Conservation (phyloP, 2,329 filamentous ascomycete species). For the Neofusicoccum umdonicola region DNA sequence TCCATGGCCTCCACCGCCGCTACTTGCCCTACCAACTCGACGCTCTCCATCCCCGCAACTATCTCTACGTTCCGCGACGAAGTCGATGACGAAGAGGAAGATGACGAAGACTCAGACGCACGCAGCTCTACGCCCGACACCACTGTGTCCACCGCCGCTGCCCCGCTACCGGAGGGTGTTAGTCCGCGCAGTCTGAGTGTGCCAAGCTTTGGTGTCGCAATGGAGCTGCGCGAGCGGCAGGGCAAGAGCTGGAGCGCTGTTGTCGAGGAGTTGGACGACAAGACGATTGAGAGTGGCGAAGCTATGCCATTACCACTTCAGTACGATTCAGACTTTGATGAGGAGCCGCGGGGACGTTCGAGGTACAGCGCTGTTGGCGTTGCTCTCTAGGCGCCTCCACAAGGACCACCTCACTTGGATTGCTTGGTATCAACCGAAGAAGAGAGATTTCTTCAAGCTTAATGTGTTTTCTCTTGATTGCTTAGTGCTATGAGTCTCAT, state of each 20-base stretch:
- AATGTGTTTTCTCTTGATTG: neutral
- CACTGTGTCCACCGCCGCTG: neutral
- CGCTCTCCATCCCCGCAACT: neutral
- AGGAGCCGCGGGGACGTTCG: neutral
- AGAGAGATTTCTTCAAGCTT: neutral
- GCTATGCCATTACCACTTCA: neutral
- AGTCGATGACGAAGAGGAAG: neutral
- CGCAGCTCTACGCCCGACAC: slow-evolving; percentile 4
- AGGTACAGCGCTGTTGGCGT: neutral
- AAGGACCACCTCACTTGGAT: neutral
- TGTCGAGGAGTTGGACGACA: neutral
- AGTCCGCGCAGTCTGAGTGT: neutral
- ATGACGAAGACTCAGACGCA: neutral
- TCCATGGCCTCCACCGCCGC: neutral
- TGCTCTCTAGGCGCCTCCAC: neutral
- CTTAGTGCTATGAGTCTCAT: neutral
- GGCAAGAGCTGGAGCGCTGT: slow-evolving; percentile 7
- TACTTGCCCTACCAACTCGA: slow-evolving; percentile 1
- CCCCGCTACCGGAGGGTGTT: neutral
- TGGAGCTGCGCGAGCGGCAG: slow-evolving; percentile 1
- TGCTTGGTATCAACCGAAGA: neutral
- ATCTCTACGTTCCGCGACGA: neutral
- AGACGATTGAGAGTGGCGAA: neutral
- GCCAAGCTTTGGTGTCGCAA: neutral
- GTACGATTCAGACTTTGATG: neutral